Percentiles rank a stretch among this genome's conserved stretches.
Conservation (phyloP, 140 eudicot genomes). For the Bidens hawaiensis region DNA sequence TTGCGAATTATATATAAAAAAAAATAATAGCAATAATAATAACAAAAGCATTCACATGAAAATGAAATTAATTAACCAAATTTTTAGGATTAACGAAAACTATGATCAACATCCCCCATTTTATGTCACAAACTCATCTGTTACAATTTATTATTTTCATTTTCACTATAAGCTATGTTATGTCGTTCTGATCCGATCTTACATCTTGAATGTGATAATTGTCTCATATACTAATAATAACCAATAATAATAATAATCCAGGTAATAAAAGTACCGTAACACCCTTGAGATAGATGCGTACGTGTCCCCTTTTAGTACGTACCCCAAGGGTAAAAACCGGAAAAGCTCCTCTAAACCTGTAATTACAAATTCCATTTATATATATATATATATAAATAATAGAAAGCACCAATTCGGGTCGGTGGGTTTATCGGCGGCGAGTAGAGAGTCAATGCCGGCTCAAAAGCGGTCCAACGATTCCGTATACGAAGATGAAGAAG, state of each 20-base stretch:
- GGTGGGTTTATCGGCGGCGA: conserved; percentile 19
- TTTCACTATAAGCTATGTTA: too few species aligned
- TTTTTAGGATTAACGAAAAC: too few species aligned
- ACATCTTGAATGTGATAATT: background rate
- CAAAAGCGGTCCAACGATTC: conserved; percentile 45
- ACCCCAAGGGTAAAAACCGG: conserved; percentile 14
- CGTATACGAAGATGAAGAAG: conserved; percentile 23
- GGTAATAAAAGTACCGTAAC: background rate
- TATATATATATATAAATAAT: too few species aligned
- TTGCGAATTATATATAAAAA: too few species aligned
- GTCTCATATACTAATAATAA: background rate
- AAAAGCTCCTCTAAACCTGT: background rate
- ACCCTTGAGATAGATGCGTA: conserved; percentile 11
- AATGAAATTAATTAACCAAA: too few species aligned
- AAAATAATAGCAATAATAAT: too few species aligned
- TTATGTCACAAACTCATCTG: too few species aligned
- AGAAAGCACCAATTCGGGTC: conserved; percentile 22
- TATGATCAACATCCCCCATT: too few species aligned
- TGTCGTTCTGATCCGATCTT: too few species aligned
- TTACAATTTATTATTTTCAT: too few species aligned
- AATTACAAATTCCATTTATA: background rate
- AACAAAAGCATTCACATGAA: too few species aligned
- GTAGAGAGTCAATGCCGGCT: conserved; percentile 42
- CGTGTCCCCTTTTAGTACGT: conserved; percentile 9
- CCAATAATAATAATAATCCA: background rate